phyloP scores from a whole-genome alignment of 2,329 filamentous ascomycete genomes.

The Eutypa lata region DNA sequence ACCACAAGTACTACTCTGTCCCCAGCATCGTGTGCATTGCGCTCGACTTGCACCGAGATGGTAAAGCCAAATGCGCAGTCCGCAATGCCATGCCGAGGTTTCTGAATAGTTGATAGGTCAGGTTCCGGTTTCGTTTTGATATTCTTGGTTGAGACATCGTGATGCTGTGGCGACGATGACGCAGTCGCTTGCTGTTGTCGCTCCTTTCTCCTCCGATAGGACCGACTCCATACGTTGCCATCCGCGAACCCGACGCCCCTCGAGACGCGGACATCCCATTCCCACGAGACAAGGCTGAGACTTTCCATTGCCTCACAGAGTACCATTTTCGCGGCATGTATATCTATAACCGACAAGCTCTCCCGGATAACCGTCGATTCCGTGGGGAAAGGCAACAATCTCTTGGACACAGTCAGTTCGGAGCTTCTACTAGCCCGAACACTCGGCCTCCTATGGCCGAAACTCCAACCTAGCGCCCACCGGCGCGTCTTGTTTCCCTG shows the following conservation, averaged over 20 bases:
- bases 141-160: not conserved
- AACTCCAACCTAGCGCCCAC: conserved; percentile 91
- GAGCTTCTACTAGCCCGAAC: conserved; percentile 41
- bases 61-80: conserved; percentile 56
- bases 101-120: conserved; percentile 6
- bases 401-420: conserved; percentile 36
- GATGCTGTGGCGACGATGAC: conserved; percentile 9
- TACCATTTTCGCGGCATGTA: conserved; percentile 26
- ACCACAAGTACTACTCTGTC: conserved; percentile 48
- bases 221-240: conserved; percentile 76
- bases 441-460: conserved; percentile 61
- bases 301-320: conserved; percentile 42
- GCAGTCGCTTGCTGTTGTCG: conserved; percentile 27
- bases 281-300: conserved; percentile 61
- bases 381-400: conserved; percentile 40
- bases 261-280: conserved; percentile 52
- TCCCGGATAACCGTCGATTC: conserved; percentile 36
- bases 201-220: conserved; percentile 62
- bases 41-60: conserved; percentile 43
- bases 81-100: conserved; percentile 29
- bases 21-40: conserved; percentile 19
- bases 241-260: conserved; percentile 61
- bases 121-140: not conserved
- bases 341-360: conserved; percentile 23
- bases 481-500: conserved; percentile 76